Base-by-base conservation (phyloP, 2,329 filamentous ascomycete genomes). In the Lanzia echinophila region DNA sequence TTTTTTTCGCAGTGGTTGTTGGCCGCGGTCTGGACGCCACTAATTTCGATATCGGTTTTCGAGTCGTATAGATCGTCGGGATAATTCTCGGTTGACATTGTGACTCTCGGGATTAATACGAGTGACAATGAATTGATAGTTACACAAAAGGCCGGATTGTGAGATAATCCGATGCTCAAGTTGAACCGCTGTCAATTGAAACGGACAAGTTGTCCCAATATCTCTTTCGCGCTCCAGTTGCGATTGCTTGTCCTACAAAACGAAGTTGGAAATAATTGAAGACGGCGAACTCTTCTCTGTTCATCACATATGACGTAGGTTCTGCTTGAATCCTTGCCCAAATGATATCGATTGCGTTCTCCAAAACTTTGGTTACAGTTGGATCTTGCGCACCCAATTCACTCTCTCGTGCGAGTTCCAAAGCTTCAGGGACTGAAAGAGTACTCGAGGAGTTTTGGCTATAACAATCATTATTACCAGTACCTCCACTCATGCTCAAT, bases 191-290 rank as follows among this genome's bases (percentile, higher is more conserved):
- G 24, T 48, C 32, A 31, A 43, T 24, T 20, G 34, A 13, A 24
- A 7, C 41, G 10, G 20, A 24, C 44, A 59, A 39, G 43, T 74
- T 71, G 62, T 79, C 73, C 79, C 79, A 83, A 66, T 76, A 82
- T 55, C 77, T 70, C 61, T 68, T 74, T 57, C 72, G 71, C 17
- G 79, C 79, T 36, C 67, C 69, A n/a, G 71, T 65, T 39, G 75
- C 75, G n/a, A 72, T 62, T 59, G 72, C 65, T 59, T 78, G 69
- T 56, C 80, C 79, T 31, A 73, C 68, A 65, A 86, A 90, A 10
- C 85, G 79, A 58, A 79, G 71, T 58, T 87, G 84, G 69, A 87
- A 92, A 70, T 86, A 92, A 74, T 94, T 95, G 80, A 95, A 90
- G 56, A 95, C 78, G 52, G 87, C 82, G 65, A 94, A 95, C 71